Base-by-base conservation (phyloP, 257 asterid species). In the Jacaranda copaia region DNA sequence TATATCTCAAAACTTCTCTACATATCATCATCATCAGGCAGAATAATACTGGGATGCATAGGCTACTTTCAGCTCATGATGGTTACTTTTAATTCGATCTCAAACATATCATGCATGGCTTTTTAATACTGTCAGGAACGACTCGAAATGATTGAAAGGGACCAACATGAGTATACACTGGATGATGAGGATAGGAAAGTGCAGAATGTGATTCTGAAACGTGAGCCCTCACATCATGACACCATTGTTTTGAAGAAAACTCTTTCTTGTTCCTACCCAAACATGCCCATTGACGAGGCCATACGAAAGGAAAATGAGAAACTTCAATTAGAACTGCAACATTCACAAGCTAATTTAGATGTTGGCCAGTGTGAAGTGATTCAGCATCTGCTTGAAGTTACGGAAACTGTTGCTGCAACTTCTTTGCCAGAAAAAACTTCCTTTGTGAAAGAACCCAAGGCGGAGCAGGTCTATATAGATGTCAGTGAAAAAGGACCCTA, bases 331-430 rank as follows among this genome's bases (percentile, higher is more conserved):
- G 98, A 93, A 86, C 88, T 91, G 83, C 96, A 91, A 75, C 85
- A 85, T 51, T 93, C 98, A 16, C 97, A 93, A 82, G 89, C 97
- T 81, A 84, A 88, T 80, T 79, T 84, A 72, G 98, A 93, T 76
- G 93, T 93, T 70, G 69, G 77, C 70, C 97, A 93, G 77, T 93
- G 98, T 80, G 96, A 93, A 90, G 88, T 93, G 64, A 93, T 93
- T 78, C 98, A 93, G 82, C 95, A 90, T 84, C 91, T 93, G 80
- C 91, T 93, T 68, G 98, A 91, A 62, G 96, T 93, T 80, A 85
- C 98, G 11, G 96, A 93, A 87, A 90, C 87, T 68, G 92, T 93
- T 65, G 93, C 95, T 65, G 87, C 89, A 74, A 86, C 75, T 72
- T 68, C 96, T 73, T 73, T 67, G 72, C 85, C 89, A 2, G 92